Evolutionary conservation across 2,329 filamentous ascomycete species (phyloP).

Genomic region (Metarhizium humberi): DNA sequence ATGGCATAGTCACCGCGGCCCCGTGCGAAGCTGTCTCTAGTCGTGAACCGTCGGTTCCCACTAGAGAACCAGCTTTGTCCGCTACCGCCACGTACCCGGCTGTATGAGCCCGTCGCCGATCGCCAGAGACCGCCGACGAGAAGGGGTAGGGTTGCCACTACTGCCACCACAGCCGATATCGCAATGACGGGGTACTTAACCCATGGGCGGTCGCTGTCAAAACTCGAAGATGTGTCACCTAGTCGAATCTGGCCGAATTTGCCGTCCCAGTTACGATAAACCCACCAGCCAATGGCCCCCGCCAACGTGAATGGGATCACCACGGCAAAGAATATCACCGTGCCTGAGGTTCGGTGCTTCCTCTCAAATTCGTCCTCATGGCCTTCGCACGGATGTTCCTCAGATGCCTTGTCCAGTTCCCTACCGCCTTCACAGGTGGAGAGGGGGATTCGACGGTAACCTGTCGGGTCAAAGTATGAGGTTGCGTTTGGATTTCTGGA

Average conservation of each 20-base stretch:
- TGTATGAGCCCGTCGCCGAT: constrained; percentile 41
- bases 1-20: constrained; percentile 79
- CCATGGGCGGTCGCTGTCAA: constrained; percentile 67
- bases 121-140: constrained; percentile 67
- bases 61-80: constrained; percentile 42
- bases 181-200: constrained; percentile 75
- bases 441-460: constrained; percentile 82
- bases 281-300: constrained; percentile 68
- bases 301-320: constrained; percentile 66
- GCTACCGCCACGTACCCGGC: constrained; percentile 36
- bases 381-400: constrained; percentile 54
- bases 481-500: constrained; percentile 54
- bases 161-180: constrained; percentile 53
- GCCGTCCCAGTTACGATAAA: constrained; percentile 74
- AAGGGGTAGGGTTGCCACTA: constrained; percentile 57
- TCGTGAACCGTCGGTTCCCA: constrained; percentile 68
- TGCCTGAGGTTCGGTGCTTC: constrained; percentile 60
- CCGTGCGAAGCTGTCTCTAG: constrained; percentile 78
- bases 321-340: constrained; percentile 79
- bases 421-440: constrained; percentile 74
- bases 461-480: constrained; percentile 77
- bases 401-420: constrained; percentile 60
- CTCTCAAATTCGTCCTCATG: constrained; percentile 73
- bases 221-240: constrained; percentile 51
- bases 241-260: constrained; percentile 91